Percentiles rank a stretch among this genome's conserved stretches.
Conservation (phyloP, 352 stramenopile genomes). For the Globisporangium alternatum region DNA sequence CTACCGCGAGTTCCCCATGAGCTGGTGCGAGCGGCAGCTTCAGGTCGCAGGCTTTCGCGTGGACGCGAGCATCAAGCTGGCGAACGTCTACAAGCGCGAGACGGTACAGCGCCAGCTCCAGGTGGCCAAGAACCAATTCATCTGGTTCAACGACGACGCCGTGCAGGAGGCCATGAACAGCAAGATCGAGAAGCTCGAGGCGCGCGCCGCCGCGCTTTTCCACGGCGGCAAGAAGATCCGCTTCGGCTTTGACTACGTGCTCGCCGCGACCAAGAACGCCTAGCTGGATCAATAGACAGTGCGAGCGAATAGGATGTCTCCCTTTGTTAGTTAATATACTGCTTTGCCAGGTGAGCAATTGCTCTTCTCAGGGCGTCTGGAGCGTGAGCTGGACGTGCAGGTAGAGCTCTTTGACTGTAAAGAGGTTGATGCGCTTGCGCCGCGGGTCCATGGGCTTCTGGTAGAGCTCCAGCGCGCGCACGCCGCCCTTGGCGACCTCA, state of each 20-base stretch:
- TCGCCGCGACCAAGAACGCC: conserved; percentile 40
- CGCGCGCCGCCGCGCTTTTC: conserved; percentile 42
- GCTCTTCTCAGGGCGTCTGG: conserved; percentile 18
- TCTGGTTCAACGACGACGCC: conserved; percentile 20
- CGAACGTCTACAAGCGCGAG: conserved; percentile 86
- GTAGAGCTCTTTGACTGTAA: conserved; percentile 73
- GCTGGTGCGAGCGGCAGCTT: conserved; percentile 86
- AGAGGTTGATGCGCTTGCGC: conserved; percentile 64
- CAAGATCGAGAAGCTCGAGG: conserved; percentile 17
- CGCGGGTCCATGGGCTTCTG: conserved; percentile 66
- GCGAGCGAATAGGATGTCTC: neutral
- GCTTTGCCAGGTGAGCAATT: neutral
- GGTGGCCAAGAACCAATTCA: conserved; percentile 82
- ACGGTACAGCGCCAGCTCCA: conserved; percentile 89
- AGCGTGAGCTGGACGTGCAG: conserved; percentile 45
- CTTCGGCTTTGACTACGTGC: conserved; percentile 91
- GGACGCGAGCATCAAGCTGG: conserved; percentile 53
- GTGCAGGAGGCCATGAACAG: conserved; percentile 14
- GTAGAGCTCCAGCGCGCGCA: conserved; percentile 60
- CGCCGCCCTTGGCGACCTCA: conserved; percentile 32
- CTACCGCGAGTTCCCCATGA: conserved; percentile 90
- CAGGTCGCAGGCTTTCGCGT: conserved; percentile 48
- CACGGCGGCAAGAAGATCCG: conserved; percentile 36
- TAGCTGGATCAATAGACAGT: neutral
- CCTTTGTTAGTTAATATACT: neutral